Percentiles rank a stretch among this genome's conserved stretches.
phyloP scores from a whole-genome alignment of 441 rosid genomes.

The Flueggea neowawraea region DNA sequence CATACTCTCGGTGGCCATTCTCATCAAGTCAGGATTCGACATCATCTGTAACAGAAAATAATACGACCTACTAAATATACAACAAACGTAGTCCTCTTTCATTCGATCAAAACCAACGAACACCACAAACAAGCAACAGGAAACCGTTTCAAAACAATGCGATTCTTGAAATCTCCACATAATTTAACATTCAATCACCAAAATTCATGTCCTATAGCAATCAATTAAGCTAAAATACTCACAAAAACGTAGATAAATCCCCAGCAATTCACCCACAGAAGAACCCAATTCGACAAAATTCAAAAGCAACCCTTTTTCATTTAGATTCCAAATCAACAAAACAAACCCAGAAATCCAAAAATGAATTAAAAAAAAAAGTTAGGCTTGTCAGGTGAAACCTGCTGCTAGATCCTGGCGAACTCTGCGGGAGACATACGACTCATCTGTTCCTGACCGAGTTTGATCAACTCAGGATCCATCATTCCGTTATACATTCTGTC shows the following conservation, averaged over 20 bases:
- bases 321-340: not conserved
- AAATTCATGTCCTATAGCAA: too few relatives aligned
- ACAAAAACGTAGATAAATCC: too few relatives aligned
- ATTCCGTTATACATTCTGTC: slow-evolving; percentile 57
- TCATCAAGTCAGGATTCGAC: slow-evolving; percentile 95
- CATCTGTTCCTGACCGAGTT: slow-evolving; percentile 91
- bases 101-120: too few relatives aligned
- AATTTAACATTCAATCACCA: too few relatives aligned
- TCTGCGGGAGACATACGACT: slow-evolving; percentile 89
- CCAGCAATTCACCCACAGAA: too few relatives aligned
- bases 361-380: not conserved
- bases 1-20: slow-evolving; percentile 92
- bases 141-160: too few relatives aligned
- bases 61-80: not conserved
- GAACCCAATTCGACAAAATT: too few relatives aligned
- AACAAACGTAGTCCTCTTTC: too few relatives aligned
- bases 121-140: too few relatives aligned
- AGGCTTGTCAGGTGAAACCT: slow-evolving; percentile 36
- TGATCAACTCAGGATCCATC: slow-evolving; percentile 95
- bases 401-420: slow-evolving; percentile 77
- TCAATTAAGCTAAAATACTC: too few relatives aligned
- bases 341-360: not conserved
- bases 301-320: not conserved
- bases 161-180: too few relatives aligned
- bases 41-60: slow-evolving; percentile 56